These are phyloP conservation scores for Alternaria burnsii DNA, from an alignment of 2,329 filamentous ascomycete genomes.

Conservation along the genomic window DNA sequence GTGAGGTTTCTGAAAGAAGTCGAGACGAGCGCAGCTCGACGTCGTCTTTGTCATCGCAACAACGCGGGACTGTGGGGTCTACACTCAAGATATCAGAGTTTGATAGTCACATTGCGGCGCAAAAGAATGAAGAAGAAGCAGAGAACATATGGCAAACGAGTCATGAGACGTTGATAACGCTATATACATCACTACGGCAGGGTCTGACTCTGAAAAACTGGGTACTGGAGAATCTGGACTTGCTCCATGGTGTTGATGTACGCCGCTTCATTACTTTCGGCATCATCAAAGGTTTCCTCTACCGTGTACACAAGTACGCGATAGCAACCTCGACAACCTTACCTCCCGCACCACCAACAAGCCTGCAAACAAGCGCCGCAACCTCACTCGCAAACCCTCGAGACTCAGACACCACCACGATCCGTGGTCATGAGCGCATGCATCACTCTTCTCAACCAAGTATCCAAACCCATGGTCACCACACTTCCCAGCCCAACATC, in stretches of 20 bases:
- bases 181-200: slow-evolving; percentile 86
- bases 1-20: slow-evolving; percentile 28
- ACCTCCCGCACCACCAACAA: slow-evolving; percentile 39
- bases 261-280: slow-evolving; percentile 94
- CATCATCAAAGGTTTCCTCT: slow-evolving; percentile 92
- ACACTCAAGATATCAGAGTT: slow-evolving; percentile 26
- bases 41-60: slow-evolving; percentile 34
- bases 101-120: slow-evolving; percentile 15
- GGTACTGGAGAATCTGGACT: slow-evolving; percentile 77
- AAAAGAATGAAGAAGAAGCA: slow-evolving; percentile 13
- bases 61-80: slow-evolving; percentile 25
- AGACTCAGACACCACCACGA: slow-evolving; percentile 31
- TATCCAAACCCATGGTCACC: slow-evolving; percentile 7
- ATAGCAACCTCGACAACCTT: slow-evolving; percentile 58
- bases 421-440: slow-evolving; percentile 23
- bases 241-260: slow-evolving; percentile 82
- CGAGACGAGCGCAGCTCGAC: slow-evolving; percentile 32
- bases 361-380: slow-evolving; percentile 31
- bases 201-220: slow-evolving; percentile 88
- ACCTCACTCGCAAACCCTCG: slow-evolving; percentile 24
- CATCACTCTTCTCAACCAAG: slow-evolving; percentile 12
- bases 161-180: slow-evolving; percentile 68
- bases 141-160: slow-evolving; percentile 30
- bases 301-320: slow-evolving; percentile 91
- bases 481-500: slow-evolving; percentile 15